Evolutionary conservation across 768 basidiomycete species (phyloP).

Genomic region (Pleurotus djamor): DNA sequence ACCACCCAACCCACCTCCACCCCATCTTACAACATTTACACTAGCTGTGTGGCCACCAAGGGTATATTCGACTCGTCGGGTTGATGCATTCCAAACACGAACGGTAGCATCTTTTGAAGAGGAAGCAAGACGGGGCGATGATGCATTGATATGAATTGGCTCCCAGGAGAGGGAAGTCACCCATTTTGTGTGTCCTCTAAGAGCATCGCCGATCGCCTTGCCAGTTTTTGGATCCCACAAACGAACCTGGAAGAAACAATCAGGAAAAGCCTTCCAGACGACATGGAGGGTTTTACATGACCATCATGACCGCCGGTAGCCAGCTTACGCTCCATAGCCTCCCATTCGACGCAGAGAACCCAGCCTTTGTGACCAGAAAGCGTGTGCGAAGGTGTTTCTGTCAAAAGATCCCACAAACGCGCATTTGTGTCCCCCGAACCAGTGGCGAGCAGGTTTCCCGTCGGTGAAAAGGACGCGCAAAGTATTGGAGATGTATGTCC

Average conservation of each 20-base stretch:
- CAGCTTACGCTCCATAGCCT: conserved; percentile 84
- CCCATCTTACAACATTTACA: conserved; percentile 96
- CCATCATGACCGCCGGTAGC: conserved; percentile 96
- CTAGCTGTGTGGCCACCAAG: conserved; percentile 93
- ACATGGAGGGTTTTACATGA: conserved; percentile 52
- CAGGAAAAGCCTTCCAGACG: neutral
- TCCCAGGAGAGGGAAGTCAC: conserved; percentile 95
- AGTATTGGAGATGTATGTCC: conserved; percentile 93
- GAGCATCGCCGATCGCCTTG: conserved; percentile 81
- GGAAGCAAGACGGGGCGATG: conserved; percentile 83
- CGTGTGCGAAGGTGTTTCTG: conserved; percentile 87
- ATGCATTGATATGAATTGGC: conserved; percentile 88
- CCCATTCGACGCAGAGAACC: conserved; percentile 98
- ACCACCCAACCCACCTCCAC: conserved; percentile 64
- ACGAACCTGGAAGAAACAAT: conserved; percentile 45
- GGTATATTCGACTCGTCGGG: conserved; percentile 73
- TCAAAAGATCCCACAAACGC: conserved; percentile 91
- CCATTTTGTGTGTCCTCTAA: conserved; percentile 96
- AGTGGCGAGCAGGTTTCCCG: conserved; percentile 87
- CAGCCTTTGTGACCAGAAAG: conserved; percentile 90
- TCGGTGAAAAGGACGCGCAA: conserved; percentile 95
- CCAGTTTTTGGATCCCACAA: conserved; percentile 95
- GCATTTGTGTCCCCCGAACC: conserved; percentile 94
- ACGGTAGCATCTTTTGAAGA: conserved; percentile 97
- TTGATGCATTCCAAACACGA: conserved; percentile 85